These are phyloP conservation scores for Cryptococcus sp. DNA, from an alignment of 1,284 basidiomycete genomes.

Conservation along the genomic window DNA sequence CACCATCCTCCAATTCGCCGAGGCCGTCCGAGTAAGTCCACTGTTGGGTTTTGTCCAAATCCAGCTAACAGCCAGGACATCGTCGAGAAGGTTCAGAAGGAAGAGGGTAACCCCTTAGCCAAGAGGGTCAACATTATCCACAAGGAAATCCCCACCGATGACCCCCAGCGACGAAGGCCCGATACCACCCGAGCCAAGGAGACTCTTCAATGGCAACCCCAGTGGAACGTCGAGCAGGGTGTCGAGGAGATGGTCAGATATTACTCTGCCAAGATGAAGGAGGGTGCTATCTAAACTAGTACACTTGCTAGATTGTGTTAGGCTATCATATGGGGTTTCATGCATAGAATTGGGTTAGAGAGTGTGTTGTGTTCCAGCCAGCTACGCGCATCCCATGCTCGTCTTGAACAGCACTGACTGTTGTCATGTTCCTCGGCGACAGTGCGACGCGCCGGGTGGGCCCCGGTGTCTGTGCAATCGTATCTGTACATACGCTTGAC, in stretches of 20 bases:
- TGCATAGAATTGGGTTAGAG: not conserved
- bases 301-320: not conserved
- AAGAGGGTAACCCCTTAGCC: slow-evolving; percentile 60
- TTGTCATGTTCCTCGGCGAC: too few species aligned
- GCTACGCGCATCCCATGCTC: too few species aligned
- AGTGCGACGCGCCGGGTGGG: too few species aligned
- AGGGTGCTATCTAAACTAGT: slow-evolving; percentile 21
- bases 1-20: slow-evolving; percentile 83
- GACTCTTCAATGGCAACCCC: slow-evolving; percentile 84
- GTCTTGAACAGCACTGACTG: too few species aligned
- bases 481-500: too few species aligned
- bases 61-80: slow-evolving; percentile 53
- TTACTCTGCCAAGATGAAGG: slow-evolving; percentile 21
- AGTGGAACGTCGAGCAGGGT: slow-evolving; percentile 55
- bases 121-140: slow-evolving; percentile 69
- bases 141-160: slow-evolving; percentile 83
- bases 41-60: not conserved
- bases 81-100: slow-evolving; percentile 80
- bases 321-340: not conserved
- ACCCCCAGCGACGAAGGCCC: slow-evolving; percentile 88
- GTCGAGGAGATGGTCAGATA: slow-evolving; percentile 30
- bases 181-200: slow-evolving; percentile 87
- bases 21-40: slow-evolving; percentile 61
- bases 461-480: too few species aligned
- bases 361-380: too few species aligned